These are phyloP conservation scores for Gnaphalium uliginosum DNA, from an alignment of 129 eudicot genomes.

Conservation along the genomic window DNA sequence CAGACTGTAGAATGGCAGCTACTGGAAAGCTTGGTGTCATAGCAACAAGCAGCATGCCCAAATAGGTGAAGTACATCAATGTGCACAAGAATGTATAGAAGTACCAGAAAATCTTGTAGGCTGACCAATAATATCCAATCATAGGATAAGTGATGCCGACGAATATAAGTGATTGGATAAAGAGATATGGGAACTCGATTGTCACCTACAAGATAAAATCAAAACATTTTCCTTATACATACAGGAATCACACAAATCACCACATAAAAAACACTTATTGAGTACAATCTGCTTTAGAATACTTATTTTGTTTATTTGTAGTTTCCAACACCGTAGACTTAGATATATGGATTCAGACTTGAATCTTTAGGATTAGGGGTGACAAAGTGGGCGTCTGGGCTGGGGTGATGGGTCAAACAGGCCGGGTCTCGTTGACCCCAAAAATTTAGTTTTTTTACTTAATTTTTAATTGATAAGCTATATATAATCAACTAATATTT, in stretches of 20 bases:
- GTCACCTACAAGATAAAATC: conserved; percentile 45
- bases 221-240: neutral
- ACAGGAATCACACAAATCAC: neutral
- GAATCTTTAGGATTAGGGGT: neutral
- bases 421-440: neutral
- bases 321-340: neutral
- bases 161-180: conserved; percentile 44
- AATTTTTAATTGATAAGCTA: neutral
- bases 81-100: conserved; percentile 55
- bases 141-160: conserved; percentile 60
- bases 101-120: conserved; percentile 55
- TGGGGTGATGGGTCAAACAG: neutral
- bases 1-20: conserved; percentile 50
- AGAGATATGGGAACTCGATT: conserved; percentile 61
- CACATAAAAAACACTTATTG: neutral
- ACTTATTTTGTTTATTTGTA: neutral
- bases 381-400: neutral
- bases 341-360: neutral
- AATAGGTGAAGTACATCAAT: conserved; percentile 55
- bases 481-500: neutral
- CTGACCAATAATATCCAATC: conserved; percentile 61
- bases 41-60: conserved; percentile 61
- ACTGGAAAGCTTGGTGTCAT: conserved; percentile 60
- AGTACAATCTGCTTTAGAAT: neutral
- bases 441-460: too few species aligned